phyloP scores from a whole-genome alignment of 2,329 filamentous ascomycete species.

The Neonectria faginata region DNA sequence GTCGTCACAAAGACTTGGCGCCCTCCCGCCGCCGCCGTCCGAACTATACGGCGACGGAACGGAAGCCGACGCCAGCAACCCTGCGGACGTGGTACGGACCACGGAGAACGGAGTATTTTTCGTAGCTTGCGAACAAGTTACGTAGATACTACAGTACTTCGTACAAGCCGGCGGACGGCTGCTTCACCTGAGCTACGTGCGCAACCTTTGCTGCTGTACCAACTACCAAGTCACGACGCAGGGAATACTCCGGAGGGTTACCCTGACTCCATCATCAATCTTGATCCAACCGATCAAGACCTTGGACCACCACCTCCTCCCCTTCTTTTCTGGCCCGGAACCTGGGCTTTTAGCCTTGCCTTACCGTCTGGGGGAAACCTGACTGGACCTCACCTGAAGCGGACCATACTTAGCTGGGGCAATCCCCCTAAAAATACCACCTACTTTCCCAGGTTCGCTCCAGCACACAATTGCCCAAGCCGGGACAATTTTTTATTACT shows the following conservation, averaged over 20 bases:
- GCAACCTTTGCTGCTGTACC: constrained; percentile 4
- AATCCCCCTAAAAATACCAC: constrained; percentile 31
- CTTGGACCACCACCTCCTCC: constrained; percentile 6
- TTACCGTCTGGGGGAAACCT: constrained; percentile 42
- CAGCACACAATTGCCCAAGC: constrained; percentile 18
- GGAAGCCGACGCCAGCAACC: not conserved
- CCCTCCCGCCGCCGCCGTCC: constrained; percentile 1
- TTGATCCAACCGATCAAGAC: constrained; percentile 23
- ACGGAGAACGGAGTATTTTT: not conserved
- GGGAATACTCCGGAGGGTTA: constrained; percentile 5
- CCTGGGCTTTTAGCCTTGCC: constrained; percentile 37
- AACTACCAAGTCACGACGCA: not conserved
- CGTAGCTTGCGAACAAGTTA: not conserved
- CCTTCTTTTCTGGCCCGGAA: constrained; percentile 22
- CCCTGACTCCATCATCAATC: constrained; percentile 12
- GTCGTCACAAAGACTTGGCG: constrained; percentile 6
- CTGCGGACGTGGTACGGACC: not conserved
- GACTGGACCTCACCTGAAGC: constrained; percentile 46
- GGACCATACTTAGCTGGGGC: constrained; percentile 38
- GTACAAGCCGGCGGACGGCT: not conserved
- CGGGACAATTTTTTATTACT: constrained; percentile 16
- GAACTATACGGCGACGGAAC: constrained; percentile 5
- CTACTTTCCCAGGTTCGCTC: constrained; percentile 28
- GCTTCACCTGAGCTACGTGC: constrained; percentile 1
- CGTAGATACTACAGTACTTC: no score